Conservation (phyloP, 768 basidiomycete genomes). For the Chalciporus piperatus region DNA sequence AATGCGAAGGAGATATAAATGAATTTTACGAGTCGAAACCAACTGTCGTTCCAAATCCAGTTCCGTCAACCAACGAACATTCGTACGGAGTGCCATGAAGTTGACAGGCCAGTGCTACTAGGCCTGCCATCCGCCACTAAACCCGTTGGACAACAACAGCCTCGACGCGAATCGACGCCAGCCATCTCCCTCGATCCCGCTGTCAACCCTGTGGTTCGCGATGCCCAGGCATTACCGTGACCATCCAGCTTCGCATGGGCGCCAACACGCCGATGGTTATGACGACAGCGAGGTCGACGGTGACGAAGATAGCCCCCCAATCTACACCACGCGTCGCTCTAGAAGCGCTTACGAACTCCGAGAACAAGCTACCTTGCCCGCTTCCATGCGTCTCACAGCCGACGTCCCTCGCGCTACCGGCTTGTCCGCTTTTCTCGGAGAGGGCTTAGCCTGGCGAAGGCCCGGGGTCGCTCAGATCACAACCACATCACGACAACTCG, state of each 20-base stretch:
- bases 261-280: background rate
- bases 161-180: background rate
- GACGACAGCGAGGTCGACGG: constrained; percentile 7
- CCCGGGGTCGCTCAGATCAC: constrained; percentile 49
- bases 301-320: constrained; percentile 3
- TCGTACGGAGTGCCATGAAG: background rate
- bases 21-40: too few species aligned
- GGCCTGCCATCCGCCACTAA: too few species aligned
- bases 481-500: constrained; percentile 55
- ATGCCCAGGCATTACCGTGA: constrained; percentile 6
- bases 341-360: constrained; percentile 22
- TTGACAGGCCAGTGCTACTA: background rate
- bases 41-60: too few species aligned
- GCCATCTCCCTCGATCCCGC: background rate
- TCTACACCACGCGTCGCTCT: constrained; percentile 22
- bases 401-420: constrained; percentile 17
- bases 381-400: constrained; percentile 7
- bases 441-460: constrained; percentile 31
- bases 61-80: too few species aligned
- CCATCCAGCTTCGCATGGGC: constrained; percentile 1
- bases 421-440: constrained; percentile 24
- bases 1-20: too few species aligned
- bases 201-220: background rate
- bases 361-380: background rate
- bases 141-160: background rate